A percentile compares a stretch with the other conserved stretches of the same genome.
These are phyloP conservation scores for Boeremia exigua DNA, from an alignment of 2,329 filamentous ascomycete genomes.

Conservation along the genomic window DNA sequence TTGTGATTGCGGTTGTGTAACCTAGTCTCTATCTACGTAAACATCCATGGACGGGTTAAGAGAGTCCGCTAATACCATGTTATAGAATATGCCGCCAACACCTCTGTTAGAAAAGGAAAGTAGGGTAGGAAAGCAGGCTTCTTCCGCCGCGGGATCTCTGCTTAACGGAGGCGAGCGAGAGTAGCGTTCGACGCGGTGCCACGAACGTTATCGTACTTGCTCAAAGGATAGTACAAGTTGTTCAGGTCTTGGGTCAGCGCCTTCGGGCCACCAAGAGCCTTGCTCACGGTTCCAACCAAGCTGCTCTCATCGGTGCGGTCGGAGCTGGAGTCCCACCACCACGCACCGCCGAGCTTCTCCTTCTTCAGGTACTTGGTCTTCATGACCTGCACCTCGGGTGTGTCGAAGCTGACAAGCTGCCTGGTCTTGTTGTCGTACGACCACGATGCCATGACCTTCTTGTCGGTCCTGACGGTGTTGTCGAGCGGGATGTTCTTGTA, in stretches of 20 bases:
- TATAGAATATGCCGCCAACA: too few species aligned
- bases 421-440: slow-evolving; percentile 27
- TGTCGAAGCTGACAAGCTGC: slow-evolving; percentile 36
- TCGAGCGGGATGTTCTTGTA: slow-evolving; percentile 37
- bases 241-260: slow-evolving; percentile 17
- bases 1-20: too few species aligned
- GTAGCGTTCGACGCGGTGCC: background rate
- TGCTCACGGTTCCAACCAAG: slow-evolving; percentile 24
- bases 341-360: slow-evolving; percentile 36
- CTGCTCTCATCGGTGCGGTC: slow-evolving; percentile 31
- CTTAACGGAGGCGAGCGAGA: background rate
- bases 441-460: slow-evolving; percentile 28
- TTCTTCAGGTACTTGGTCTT: slow-evolving; percentile 36
- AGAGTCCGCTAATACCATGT: too few species aligned
- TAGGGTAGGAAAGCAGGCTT: too few species aligned
- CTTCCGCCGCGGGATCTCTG: too few species aligned
- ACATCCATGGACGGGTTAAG: too few species aligned
- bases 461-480: slow-evolving; percentile 28
- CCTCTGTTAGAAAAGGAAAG: too few species aligned
- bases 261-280: slow-evolving; percentile 23
- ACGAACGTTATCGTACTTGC: slow-evolving; percentile 33
- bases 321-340: slow-evolving; percentile 40
- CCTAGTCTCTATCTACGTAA: too few species aligned
- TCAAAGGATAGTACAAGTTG: slow-evolving; percentile 31
- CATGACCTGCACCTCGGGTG: slow-evolving; percentile 26